Evolutionary conservation across 73 alveolate genomes (phyloP), one percentile per base, ranked within the genome.

Genomic region (Stentor coeruleus): DNA sequence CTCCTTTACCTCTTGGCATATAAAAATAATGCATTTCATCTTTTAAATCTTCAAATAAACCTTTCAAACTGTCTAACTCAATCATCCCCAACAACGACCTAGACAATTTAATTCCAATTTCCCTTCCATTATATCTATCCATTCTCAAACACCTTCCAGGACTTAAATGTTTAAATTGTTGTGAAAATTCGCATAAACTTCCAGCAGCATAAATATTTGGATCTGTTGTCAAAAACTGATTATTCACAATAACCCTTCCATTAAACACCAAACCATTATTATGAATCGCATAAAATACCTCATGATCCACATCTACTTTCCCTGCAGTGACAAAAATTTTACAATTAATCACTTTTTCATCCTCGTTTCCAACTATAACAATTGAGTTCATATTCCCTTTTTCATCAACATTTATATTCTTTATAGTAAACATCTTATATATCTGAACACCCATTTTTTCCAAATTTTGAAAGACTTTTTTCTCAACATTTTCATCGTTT

Each of bases 51-150:
- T 87, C 85, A 26, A 86, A 89, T 59, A 84, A 94, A 42, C 85
- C 96, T 86, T 89, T 86, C 58, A 91, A 84, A n/a, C 91, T 84
- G 11, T 95, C 92, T 40, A 97, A 89, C 77, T 96, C 98, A 39
- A 92, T 89, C 83, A 94, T 93, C 74, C 92, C 98, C 72, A 96
- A 88, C n/a, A 97, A 95, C 60, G 96, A 92, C 89, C 96, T 96
- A 3, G 99, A 98, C 74, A 97, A 87, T 85, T 97, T 94, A 42
- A 93, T 89, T 20, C 99, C 99, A 81, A 97, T 91, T 85, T 97
- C 99, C 84, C 99, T 91, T 3, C 99, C 98, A 85, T 97, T 97
- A 85, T 97, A 97, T 59, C 99, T 87, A 86, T 97, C 99, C 89
- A 97, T 81, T 75, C 99, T 82, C 2, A 97, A 89, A 73, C 98